Conservation (phyloP, 2,329 filamentous ascomycete genomes). For the Colletotrichum echinochloae region DNA sequence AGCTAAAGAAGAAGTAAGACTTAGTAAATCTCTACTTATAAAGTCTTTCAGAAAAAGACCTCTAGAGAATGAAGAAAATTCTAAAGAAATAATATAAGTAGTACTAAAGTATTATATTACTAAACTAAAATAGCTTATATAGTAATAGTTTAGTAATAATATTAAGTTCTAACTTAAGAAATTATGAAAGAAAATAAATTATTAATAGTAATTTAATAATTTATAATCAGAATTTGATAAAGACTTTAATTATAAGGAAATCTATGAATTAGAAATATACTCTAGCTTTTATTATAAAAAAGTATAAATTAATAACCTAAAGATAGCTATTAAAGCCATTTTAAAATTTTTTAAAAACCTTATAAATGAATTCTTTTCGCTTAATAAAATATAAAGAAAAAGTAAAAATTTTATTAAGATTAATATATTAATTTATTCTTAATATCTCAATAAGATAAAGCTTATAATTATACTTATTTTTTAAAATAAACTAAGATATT, state of each 20-base stretch:
- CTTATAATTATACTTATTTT: not conserved
- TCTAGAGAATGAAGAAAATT: no score
- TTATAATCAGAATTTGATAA: not conserved
- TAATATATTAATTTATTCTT: not conserved
- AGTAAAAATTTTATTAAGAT: not conserved
- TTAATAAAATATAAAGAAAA: not conserved
- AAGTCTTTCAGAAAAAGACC: no score
- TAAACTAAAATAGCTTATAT: no score
- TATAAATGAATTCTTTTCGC: not conserved
- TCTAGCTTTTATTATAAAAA: no score
- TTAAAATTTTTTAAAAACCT: not conserved
- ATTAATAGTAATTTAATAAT: not conserved
- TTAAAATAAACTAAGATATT: not conserved
- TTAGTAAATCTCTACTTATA: no score
- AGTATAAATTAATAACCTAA: no score
- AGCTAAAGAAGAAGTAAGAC: not conserved
- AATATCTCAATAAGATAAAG: not conserved
- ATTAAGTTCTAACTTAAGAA: not conserved
- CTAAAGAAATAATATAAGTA: no score
- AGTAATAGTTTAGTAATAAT: no score
- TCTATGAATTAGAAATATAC: no score
- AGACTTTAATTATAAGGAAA: no score
- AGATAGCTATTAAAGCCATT: no score
- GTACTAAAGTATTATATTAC: no score
- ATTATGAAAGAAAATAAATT: not conserved